Base-by-base conservation (phyloP, 495 filamentous ascomycete genomes). In the Diplogelasinospora grovesii region DNA sequence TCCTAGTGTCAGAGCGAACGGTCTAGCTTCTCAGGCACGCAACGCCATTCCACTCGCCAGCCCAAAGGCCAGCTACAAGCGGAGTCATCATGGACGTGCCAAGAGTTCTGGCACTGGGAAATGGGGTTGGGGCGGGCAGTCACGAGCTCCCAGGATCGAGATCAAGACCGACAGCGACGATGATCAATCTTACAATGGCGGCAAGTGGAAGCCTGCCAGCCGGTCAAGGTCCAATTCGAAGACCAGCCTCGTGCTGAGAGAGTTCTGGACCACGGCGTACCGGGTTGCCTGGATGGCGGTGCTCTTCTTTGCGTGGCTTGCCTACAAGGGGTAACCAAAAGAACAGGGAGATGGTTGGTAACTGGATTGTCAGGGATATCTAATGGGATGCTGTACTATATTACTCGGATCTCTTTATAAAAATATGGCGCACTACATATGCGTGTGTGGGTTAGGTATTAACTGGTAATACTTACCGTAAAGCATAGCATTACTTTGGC, bases 211-310 rank as follows among this genome's bases (percentile, higher is more conserved):
- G 49, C 53, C 55, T 14, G 42, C 36, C n/a, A 42, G 30, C 7
- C 47, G 35, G 34, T n/a, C n/a, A n/a, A 43, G 39, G 33, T 23
- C 41, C 18, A 36, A 44, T 29, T 54, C 56, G 7, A 41, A 41
- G 5, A 23, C 64, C 1, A 39, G 35, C 1, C 39, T 65, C 4
- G 56, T 67, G 6, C 21, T 50, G 0, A 55, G 51, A 6, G 69
- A 73, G 49, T 41, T 68, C n/a, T 71, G 66, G 69, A 69, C 69
- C 1, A 65, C 52, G 11, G 37, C 56, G 4, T 73, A 54, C 56
- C 41, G 69, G 25, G 61, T 66, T 0, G 55, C 41, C 19, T 73
- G 69, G 69, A 70, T 73, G 61, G 66, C 56, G 20, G 28, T 67
- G 23, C 24, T 51, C 18, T 60, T 68, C 26, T 73, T 61, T 52